Base-by-base conservation (phyloP, 768 basidiomycete species). In the Rhodotorula paludigena region DNA sequence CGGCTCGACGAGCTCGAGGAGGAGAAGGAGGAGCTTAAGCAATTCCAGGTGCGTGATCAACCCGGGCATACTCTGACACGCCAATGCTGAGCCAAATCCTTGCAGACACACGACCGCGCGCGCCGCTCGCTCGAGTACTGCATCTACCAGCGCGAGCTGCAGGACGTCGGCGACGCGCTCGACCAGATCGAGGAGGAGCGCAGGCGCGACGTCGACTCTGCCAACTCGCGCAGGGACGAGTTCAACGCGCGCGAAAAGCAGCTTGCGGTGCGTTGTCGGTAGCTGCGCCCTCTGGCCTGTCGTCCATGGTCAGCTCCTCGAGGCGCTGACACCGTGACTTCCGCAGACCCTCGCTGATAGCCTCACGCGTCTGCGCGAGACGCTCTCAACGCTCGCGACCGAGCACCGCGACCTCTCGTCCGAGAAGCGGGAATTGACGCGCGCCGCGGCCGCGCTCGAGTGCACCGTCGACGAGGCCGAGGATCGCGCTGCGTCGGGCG, bases 21-120 rank as follows among this genome's bases (percentile, higher is more conserved):
- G 75, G 96, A 99, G 80, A 98, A 98, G 77, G 90, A 94, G 71
- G 96, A 99, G 77, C 79, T 99, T 63, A 94, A 93, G 76, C 92
- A 96, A 77, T 99, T 90, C 76, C 92, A 96, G 77, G 87, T 90
- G 12, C 25, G 62, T 39, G 0, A 14, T 28, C 39, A 4, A 8
- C 11, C 33, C 4, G 51, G 16, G 20, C 23, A 2, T 11, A 9
- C 8, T 44, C 33, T 15, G 32, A 51, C 5, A 30, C 25, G 14
- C 36, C 11, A 9, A 8, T 38, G 2, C 30, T 9, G 8, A n/a
- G n/a, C n/a, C n/a, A n/a, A n/a, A n/a, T n/a, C n/a, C 10, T 5
- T 12, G 14, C 54, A 75, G 64, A 73, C 74, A 70, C 92, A 92
- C 77, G 96, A 99, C 77, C 90, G 91, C 78, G 91, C 97, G 66